A percentile compares a stretch with the other conserved stretches of the same genome.
Evolutionary conservation across 2,329 filamentous ascomycete species (phyloP).

Genomic region (Sphaceloma murrayae): DNA sequence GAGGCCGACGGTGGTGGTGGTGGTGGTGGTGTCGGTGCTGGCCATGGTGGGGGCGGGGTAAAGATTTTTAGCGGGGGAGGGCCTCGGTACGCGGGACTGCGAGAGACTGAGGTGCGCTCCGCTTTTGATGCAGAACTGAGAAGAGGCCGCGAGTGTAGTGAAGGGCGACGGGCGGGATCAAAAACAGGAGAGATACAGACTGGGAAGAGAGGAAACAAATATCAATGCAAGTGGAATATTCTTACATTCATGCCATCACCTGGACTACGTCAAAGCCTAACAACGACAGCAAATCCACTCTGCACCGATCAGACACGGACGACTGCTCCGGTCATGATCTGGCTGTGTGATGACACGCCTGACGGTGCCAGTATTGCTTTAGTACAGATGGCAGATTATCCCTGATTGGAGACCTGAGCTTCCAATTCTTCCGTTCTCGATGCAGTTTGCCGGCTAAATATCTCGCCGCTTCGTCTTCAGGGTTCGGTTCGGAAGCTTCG

Average conservation of each 20-base stretch:
- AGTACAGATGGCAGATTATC: conserved; percentile 1
- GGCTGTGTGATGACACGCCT: conserved; percentile 3
- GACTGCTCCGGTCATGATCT: neutral
- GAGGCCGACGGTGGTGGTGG: conserved; percentile 19
- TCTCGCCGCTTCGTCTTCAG: conserved; percentile 3
- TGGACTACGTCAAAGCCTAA: too few species aligned
- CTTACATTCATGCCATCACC: too few species aligned
- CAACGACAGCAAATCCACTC: neutral
- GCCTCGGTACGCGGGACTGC: too few species aligned
- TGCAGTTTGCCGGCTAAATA: conserved; percentile 10
- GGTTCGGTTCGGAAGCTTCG: conserved; percentile 2
- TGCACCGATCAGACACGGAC: conserved; percentile 6
- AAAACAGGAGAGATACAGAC: neutral
- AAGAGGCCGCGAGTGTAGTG: conserved; percentile 7
- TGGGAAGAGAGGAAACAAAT: too few species aligned
- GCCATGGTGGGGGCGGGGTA: neutral
- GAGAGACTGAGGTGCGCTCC: neutral
- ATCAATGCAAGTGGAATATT: too few species aligned
- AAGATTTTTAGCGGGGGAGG: conserved; percentile 4
- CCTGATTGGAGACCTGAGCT: neutral
- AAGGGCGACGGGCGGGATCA: too few species aligned
- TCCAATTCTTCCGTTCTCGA: conserved; percentile 12
- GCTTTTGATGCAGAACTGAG: neutral
- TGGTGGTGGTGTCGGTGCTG: conserved; percentile 3
- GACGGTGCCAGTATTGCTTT: neutral